These are phyloP conservation scores for Didymella sp. DNA, from an alignment of 2,329 filamentous ascomycete species.

Conservation along the genomic window DNA sequence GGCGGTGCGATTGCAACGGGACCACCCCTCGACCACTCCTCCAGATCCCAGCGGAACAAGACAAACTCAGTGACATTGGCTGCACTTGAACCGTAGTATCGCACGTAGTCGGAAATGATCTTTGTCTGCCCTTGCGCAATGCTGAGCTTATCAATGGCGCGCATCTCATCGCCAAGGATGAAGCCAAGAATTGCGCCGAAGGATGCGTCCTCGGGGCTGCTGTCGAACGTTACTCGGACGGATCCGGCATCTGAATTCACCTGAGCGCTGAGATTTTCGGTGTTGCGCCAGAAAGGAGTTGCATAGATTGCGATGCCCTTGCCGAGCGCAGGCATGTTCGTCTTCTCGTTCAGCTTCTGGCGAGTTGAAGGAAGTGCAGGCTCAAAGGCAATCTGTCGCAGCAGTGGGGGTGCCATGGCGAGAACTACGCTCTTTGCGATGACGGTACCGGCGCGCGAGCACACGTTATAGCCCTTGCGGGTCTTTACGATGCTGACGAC, in stretches of 20 bases:
- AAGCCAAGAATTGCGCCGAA: slow-evolving; percentile 36
- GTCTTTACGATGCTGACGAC: slow-evolving; percentile 18
- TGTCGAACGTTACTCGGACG: slow-evolving; percentile 28
- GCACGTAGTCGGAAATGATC: slow-evolving; percentile 22
- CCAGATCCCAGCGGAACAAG: slow-evolving; percentile 33
- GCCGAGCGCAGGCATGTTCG: slow-evolving; percentile 57
- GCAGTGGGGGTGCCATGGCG: slow-evolving; percentile 57
- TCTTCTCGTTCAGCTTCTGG: slow-evolving; percentile 45
- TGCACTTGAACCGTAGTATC: slow-evolving; percentile 27
- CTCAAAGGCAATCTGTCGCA: slow-evolving; percentile 56
- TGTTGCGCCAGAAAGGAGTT: slow-evolving; percentile 56
- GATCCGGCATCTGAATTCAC: slow-evolving; percentile 24
- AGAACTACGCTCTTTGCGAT: slow-evolving; percentile 57
- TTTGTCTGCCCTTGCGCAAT: neutral
- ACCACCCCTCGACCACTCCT: slow-evolving; percentile 29
- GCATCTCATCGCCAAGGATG: slow-evolving; percentile 31
- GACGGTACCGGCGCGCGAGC: slow-evolving; percentile 34
- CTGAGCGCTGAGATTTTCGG: slow-evolving; percentile 54
- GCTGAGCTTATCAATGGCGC: slow-evolving; percentile 22
- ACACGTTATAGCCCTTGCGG: slow-evolving; percentile 18
- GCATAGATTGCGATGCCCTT: slow-evolving; percentile 60
- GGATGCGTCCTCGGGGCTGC: slow-evolving; percentile 21
- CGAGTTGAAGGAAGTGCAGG: slow-evolving; percentile 57
- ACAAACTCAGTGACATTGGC: slow-evolving; percentile 27
- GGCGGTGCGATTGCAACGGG: slow-evolving; percentile 28